Percentiles rank a stretch among this genome's conserved stretches.
phyloP scores from a whole-genome alignment of 208 protist species.

The Leishmania aethiopica region DNA sequence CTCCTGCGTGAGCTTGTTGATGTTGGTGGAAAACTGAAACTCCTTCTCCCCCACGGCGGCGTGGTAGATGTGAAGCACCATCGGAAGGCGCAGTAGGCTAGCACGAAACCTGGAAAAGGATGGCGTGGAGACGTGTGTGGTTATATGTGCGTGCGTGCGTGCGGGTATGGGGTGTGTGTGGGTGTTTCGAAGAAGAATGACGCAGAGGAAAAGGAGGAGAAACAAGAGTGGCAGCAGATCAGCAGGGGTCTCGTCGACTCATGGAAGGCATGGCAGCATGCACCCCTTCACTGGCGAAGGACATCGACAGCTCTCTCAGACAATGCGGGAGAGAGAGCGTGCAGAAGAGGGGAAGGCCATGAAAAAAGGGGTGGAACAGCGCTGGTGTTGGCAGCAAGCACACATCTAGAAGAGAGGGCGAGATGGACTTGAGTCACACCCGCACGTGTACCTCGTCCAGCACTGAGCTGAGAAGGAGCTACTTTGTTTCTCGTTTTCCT shows the following conservation, averaged over 20 bases:
- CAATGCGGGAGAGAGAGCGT: background rate
- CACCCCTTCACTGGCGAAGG: background rate
- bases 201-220: background rate
- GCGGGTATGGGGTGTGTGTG: background rate
- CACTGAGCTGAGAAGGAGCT: background rate
- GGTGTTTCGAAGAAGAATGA: background rate
- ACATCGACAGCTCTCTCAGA: background rate
- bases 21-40: slow-evolving; percentile 55
- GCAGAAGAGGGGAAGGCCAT: background rate
- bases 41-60: slow-evolving; percentile 56
- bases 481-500: background rate
- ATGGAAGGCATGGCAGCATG: background rate
- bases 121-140: background rate
- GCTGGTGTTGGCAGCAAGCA: background rate
- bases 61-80: slow-evolving; percentile 66
- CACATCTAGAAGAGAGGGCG: background rate
- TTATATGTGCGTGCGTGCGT: background rate
- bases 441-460: background rate
- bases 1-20: slow-evolving; percentile 41
- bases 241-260: background rate
- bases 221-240: background rate
- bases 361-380: background rate
- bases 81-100: background rate
- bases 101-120: background rate
- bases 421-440: background rate